These are phyloP conservation scores for Ceratobasidium sp. DNA, from an alignment of 1,284 basidiomycete genomes.

Conservation along the genomic window DNA sequence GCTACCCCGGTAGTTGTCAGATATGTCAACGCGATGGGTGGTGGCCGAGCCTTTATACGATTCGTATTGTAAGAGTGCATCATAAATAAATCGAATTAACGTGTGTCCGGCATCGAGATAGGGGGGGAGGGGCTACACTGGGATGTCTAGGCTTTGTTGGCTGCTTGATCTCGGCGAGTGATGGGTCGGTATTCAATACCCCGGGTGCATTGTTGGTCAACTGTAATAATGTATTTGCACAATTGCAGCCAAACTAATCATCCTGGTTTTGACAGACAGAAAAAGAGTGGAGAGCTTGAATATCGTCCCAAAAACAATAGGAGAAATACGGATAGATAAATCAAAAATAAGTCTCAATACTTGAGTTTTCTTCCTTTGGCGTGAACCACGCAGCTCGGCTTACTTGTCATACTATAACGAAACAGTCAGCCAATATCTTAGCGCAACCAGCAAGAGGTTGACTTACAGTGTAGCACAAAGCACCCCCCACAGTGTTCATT, in stretches of 20 bases:
- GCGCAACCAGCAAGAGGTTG: background rate
- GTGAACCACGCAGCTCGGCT: background rate
- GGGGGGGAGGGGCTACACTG: no score
- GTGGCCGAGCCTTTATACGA: no score
- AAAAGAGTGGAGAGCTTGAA: no score
- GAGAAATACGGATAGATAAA: background rate
- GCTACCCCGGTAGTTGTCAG: no score
- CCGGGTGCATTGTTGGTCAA: background rate
- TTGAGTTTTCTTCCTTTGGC: background rate
- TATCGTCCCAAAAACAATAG: background rate
- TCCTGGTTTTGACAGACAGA: no score
- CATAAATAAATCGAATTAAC: no score
- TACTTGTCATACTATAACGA: conserved; percentile 28
- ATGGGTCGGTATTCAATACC: background rate
- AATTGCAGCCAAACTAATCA: background rate
- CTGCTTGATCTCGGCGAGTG: no score
- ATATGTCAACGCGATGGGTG: no score
- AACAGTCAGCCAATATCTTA: background rate
- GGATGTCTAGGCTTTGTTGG: no score
- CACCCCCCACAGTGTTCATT: conserved; percentile 36
- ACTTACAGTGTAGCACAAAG: conserved; percentile 43
- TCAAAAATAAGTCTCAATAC: background rate
- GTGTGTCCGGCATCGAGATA: no score
- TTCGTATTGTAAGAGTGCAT: no score
- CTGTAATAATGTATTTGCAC: conserved; percentile 1